Base-by-base conservation (phyloP, 164 flowering plant genomes). In the Annona squamosa region DNA sequence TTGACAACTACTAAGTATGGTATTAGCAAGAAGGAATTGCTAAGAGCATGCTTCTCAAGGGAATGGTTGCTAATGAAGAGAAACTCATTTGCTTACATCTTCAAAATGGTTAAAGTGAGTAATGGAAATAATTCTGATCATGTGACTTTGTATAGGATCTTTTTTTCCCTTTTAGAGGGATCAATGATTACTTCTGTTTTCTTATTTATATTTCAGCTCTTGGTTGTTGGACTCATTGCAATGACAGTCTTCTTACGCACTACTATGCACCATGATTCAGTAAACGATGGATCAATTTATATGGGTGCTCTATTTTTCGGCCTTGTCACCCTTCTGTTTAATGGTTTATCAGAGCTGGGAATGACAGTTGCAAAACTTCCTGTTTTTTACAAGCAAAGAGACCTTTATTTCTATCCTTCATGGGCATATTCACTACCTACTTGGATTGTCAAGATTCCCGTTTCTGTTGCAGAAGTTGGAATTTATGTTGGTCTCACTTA, bases 351-450 rank as follows among this genome's bases (percentile, higher is more conserved):
- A 0, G 91, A 88, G 75, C 80, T 88, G 3, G 48, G 85, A 10
- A 63, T 83, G 69, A 84, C 84, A 2, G 73, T 86, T 2, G 48
- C 62, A 26, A 85, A 79, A 63, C 87, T 88, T 72, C 90, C 91
- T 3, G 85, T 83, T 42, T 88, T 88, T 67, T 88, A 82, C 72
- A 88, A 88, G 84, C 91, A 88, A 75, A 73, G 91, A 57, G 88
- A 85, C 73, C 83, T 80, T 56, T 82, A 78, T 0, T 85, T 88
- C 59, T 84, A 73, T 56, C 91, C 91, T 71, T 47, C 90, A n/a
- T 76, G 78, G 78, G 71, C 78, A 26, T 76, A 65, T 45, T 43
- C 74, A 3, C 56, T 76, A 17, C 78, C 78, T 44, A 44, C 74
- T 19, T 76, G 78, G 78, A 59, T 71, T 16, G 52, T 67, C 26